Evolutionary conservation across 768 basidiomycete genomes (phyloP).

Genomic region (Trichaptum fuscoviolaceum): DNA sequence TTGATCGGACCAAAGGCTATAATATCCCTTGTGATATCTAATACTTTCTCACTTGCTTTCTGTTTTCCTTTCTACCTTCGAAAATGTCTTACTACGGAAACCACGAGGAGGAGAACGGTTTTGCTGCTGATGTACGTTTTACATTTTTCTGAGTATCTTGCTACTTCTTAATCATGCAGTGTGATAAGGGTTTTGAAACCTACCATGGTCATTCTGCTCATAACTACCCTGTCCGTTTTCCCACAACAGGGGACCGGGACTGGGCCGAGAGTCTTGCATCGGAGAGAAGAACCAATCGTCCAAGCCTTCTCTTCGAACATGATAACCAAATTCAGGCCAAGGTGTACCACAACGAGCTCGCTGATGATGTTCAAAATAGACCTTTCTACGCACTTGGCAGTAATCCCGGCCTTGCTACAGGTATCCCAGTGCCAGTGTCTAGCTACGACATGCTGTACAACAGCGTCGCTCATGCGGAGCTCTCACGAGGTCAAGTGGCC

Average conservation of each 20-base stretch:
- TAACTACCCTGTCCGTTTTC: too few species aligned
- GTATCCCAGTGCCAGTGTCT: neutral
- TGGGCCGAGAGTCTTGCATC: too few species aligned
- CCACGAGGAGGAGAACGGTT: neutral
- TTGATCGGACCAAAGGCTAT: neutral
- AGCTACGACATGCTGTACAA: neutral
- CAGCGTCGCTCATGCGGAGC: neutral
- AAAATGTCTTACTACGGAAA: neutral
- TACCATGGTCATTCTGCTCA: too few species aligned
- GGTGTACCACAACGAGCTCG: too few species aligned
- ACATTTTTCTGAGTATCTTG: neutral
- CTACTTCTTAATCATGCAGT: neutral
- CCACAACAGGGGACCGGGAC: too few species aligned
- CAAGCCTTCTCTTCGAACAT: too few species aligned
- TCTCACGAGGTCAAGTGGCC: neutral
- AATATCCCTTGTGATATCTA: neutral
- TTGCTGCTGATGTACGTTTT: neutral
- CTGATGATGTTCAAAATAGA: too few species aligned
- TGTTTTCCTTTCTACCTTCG: neutral
- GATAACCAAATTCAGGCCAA: too few species aligned
- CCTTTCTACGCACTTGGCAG: too few species aligned
- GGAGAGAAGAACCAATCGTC: too few species aligned
- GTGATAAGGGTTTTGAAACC: neutral
- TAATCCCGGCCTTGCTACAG: too few species aligned
- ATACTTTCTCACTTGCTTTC: neutral